Conservation (phyloP, 164 flowering plant genomes). For the Kingdonia uniflora region DNA sequence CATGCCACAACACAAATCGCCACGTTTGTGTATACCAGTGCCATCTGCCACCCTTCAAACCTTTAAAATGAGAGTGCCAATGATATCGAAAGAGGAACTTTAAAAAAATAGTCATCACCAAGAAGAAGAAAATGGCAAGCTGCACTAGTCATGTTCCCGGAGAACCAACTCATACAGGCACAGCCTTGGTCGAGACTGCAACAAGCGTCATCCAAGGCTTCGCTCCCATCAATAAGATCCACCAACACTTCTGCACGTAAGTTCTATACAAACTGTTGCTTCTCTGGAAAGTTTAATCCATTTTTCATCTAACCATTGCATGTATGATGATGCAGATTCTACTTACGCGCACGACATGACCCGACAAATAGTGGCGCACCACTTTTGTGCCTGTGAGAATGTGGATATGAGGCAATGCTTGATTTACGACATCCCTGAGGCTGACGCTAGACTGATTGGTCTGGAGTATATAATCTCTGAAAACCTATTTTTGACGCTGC, state of each 20-base stretch:
- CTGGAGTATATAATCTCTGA: constrained; percentile 71
- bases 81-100: not conserved
- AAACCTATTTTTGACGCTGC: constrained; percentile 49
- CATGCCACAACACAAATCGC: too few species aligned
- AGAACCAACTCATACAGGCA: constrained; percentile 49
- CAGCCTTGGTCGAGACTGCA: constrained; percentile 55
- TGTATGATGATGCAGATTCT: constrained; percentile 32
- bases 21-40: too few species aligned
- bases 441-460: constrained; percentile 63
- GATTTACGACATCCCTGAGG: constrained; percentile 53
- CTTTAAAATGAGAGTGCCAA: too few species aligned
- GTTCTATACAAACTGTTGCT: not conserved
- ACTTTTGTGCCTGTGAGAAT: constrained; percentile 73
- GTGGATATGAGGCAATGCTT: constrained; percentile 90
- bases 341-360: constrained; percentile 81
- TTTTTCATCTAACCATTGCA: not conserved
- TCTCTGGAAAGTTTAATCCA: not conserved
- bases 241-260: constrained; percentile 96
- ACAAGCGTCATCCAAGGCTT: constrained; percentile 60
- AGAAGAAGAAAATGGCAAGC: constrained; percentile 13
- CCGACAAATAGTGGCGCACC: constrained; percentile 91
- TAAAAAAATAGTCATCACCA: too few species aligned
- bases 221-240: constrained; percentile 67
- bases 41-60: too few species aligned
- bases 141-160: constrained; percentile 39